These are phyloP conservation scores for Ilex asprella DNA, from an alignment of 257 asterid species.

Conservation along the genomic window DNA sequence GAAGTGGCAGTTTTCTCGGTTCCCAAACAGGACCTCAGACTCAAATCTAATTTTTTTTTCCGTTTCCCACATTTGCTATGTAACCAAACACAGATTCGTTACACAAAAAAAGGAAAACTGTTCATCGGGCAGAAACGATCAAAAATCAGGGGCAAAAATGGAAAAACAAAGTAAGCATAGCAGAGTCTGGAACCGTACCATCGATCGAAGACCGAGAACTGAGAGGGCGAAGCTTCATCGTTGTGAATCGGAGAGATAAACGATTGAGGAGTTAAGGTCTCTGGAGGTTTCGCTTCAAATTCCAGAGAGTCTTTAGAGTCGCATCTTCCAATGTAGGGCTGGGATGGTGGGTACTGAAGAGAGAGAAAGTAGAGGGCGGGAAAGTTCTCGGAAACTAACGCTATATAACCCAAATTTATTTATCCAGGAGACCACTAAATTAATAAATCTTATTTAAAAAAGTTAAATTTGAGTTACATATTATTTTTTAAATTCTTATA, in stretches of 20 bases:
- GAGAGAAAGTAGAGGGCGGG: neutral
- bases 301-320: too few species aligned
- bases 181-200: constrained; percentile 5
- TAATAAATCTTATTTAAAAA: too few species aligned
- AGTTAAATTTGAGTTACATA: too few species aligned
- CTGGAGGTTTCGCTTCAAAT: too few species aligned
- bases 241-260: neutral
- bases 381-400: too few species aligned
- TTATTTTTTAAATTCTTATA: too few species aligned
- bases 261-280: neutral
- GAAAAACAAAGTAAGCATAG: neutral
- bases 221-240: constrained; percentile 17
- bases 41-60: neutral
- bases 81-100: neutral
- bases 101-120: neutral
- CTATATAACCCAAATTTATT: too few species aligned
- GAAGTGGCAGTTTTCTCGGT: too few species aligned
- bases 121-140: too few species aligned
- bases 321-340: too few species aligned
- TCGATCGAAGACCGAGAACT: constrained; percentile 10
- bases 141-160: neutral
- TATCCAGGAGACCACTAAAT: too few species aligned
- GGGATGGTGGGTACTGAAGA: neutral
- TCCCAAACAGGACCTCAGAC: too few species aligned
- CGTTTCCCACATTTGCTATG: constrained; percentile 5